These are phyloP conservation scores for Pythium myriotylum DNA, from an alignment of 352 stramenopile genomes.

Conservation along the genomic window DNA sequence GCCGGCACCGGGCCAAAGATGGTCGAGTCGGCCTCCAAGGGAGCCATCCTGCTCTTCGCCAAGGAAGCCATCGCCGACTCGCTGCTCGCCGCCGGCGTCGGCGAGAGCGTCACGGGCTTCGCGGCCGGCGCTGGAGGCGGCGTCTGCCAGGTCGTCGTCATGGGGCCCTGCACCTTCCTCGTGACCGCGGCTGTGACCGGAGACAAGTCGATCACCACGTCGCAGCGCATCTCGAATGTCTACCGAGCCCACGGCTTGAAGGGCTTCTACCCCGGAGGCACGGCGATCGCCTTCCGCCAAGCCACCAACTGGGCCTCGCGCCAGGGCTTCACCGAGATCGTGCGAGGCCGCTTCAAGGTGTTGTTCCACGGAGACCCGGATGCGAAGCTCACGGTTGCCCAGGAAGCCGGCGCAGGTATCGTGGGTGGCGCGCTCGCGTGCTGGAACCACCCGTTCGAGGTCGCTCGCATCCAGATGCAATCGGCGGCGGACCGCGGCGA, in stretches of 20 bases:
- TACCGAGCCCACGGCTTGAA: slow-evolving; percentile 86
- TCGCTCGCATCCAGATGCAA: slow-evolving; percentile 93
- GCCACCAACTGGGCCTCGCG: slow-evolving; percentile 92
- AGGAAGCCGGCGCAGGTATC: slow-evolving; percentile 87
- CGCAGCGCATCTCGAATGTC: slow-evolving; percentile 81
- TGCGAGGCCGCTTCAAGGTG: slow-evolving; percentile 85
- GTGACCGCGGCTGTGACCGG: slow-evolving; percentile 90
- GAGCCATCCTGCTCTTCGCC: slow-evolving; percentile 88
- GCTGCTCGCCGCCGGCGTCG: slow-evolving; percentile 67
- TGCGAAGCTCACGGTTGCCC: slow-evolving; percentile 87
- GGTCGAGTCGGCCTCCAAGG: slow-evolving; percentile 90
- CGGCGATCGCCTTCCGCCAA: slow-evolving; percentile 90
- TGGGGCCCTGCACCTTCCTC: slow-evolving; percentile 91
- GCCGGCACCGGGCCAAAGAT: slow-evolving; percentile 90
- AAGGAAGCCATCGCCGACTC: slow-evolving; percentile 89
- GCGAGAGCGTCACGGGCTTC: slow-evolving; percentile 75
- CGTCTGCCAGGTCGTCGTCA: slow-evolving; percentile 89
- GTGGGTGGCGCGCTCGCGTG: slow-evolving; percentile 85
- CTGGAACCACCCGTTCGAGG: slow-evolving; percentile 94
- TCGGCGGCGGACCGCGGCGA: slow-evolving; percentile 86
- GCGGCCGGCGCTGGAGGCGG: slow-evolving; percentile 81
- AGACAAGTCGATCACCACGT: slow-evolving; percentile 87
- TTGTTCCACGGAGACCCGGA: slow-evolving; percentile 80
- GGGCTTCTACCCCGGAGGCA: slow-evolving; percentile 91
- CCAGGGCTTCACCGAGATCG: slow-evolving; percentile 90